These are phyloP conservation scores for Leishmania turanica DNA, from an alignment of 208 protist genomes.

Conservation along the genomic window DNA sequence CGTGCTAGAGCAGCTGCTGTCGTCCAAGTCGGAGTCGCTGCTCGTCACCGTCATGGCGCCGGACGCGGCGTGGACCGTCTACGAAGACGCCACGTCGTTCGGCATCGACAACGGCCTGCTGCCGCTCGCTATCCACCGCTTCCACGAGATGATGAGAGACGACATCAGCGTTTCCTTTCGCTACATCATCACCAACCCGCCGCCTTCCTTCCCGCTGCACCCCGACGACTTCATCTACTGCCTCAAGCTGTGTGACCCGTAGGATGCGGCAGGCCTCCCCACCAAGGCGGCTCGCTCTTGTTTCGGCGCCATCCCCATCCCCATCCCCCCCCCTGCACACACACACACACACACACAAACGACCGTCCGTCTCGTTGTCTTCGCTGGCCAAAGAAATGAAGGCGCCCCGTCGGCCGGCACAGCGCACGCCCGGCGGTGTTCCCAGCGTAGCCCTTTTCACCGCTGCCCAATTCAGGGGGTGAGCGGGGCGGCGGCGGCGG, in stretches of 20 bases:
- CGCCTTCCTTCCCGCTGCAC: conserved; percentile 31
- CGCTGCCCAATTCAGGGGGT: too few relatives aligned
- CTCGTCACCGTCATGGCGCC: conserved; percentile 31
- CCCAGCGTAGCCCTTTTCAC: too few relatives aligned
- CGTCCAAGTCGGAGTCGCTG: conserved; percentile 28
- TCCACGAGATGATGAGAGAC: conserved; percentile 21
- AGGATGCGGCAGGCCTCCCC: not conserved
- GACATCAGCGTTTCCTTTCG: conserved; percentile 29
- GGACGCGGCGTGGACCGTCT: conserved; percentile 23
- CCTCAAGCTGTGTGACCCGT: conserved; percentile 22
- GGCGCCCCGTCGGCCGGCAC: too few relatives aligned
- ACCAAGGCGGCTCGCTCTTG: not conserved
- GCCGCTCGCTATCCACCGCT: conserved; percentile 40
- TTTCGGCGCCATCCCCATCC: not conserved
- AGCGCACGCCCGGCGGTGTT: too few relatives aligned
- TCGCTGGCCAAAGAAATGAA: too few relatives aligned
- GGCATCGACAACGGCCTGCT: conserved; percentile 33
- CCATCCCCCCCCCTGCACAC: too few relatives aligned
- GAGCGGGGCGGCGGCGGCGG: too few relatives aligned
- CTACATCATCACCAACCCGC: conserved; percentile 50
- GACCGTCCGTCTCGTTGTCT: too few relatives aligned
- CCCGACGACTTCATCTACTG: conserved; percentile 43
- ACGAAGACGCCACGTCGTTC: conserved; percentile 33
- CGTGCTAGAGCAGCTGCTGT: conserved; percentile 41
- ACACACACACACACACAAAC: too few relatives aligned